Percentiles rank a stretch among this genome's conserved stretches.
These are phyloP conservation scores for Clitopilus hobsonii DNA, from an alignment of 768 basidiomycete species.

Conservation along the genomic window DNA sequence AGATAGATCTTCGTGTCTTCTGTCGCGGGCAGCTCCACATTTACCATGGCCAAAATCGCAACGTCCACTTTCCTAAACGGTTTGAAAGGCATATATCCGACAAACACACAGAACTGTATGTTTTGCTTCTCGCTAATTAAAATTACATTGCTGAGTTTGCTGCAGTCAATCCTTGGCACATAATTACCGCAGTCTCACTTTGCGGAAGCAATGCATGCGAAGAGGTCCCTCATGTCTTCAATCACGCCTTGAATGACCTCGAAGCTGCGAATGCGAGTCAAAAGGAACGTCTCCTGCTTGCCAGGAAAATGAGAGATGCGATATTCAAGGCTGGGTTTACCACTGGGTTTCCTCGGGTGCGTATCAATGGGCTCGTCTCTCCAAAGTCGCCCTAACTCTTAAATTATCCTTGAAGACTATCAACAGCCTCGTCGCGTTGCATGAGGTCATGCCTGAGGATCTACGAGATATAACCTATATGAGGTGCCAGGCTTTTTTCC, in stretches of 20 bases:
- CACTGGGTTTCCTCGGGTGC: conserved; percentile 55
- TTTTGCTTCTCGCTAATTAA: background rate
- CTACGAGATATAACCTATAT: conserved; percentile 41
- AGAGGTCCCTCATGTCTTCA: conserved; percentile 50
- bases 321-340: conserved; percentile 58
- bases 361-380: conserved; percentile 1
- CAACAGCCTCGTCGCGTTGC: conserved; percentile 48
- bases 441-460: conserved; percentile 47
- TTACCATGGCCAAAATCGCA: conserved; percentile 21
- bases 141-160: background rate
- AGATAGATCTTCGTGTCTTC: background rate
- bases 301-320: conserved; percentile 55
- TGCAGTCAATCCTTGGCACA: conserved; percentile 50
- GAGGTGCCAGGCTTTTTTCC: conserved; percentile 26
- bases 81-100: conserved; percentile 44
- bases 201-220: conserved; percentile 56
- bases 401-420: conserved; percentile 50
- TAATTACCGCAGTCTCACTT: conserved; percentile 53
- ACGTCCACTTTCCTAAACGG: conserved; percentile 36
- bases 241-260: conserved; percentile 42
- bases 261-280: conserved; percentile 19
- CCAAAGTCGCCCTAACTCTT: background rate
- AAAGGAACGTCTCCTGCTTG: conserved; percentile 36
- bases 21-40: no score
- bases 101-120: conserved; percentile 12